phyloP scores from a whole-genome alignment of 2,329 filamentous ascomycete species.

The Zasmidium citrigriseum region DNA sequence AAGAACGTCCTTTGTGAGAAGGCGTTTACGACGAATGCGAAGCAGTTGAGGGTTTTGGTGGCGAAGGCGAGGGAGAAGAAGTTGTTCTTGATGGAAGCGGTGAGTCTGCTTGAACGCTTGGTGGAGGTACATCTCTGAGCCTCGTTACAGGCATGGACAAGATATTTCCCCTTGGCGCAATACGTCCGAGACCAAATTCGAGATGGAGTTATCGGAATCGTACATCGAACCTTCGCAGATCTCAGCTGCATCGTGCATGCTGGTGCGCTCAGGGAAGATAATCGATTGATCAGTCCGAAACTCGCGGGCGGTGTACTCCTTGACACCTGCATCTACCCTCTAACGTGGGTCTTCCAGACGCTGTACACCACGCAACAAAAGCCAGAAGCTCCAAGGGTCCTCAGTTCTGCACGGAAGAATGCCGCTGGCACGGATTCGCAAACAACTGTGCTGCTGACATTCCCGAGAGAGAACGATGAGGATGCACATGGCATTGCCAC shows the following conservation, averaged over 20 bases:
- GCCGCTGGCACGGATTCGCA: constrained; percentile 74
- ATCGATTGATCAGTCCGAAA: constrained; percentile 81
- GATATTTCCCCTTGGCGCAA: constrained; percentile 82
- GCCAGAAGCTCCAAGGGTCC: constrained; percentile 68
- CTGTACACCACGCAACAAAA: constrained; percentile 74
- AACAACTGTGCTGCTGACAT: constrained; percentile 75
- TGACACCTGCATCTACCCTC: constrained; percentile 82
- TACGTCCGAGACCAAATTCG: constrained; percentile 68
- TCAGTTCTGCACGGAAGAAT: constrained; percentile 71
- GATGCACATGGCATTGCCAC: constrained; percentile 67
- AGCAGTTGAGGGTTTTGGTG: constrained; percentile 71
- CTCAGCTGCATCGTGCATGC: constrained; percentile 61
- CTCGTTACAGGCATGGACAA: constrained; percentile 67
- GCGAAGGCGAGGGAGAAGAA: constrained; percentile 72
- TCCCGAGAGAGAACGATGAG: constrained; percentile 60
- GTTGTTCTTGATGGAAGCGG: constrained; percentile 70
- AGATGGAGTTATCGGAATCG: constrained; percentile 55
- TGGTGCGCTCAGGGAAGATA: constrained; percentile 58
- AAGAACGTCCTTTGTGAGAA: constrained; percentile 93
- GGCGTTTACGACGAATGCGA: constrained; percentile 80
- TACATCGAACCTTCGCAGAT: constrained; percentile 60
- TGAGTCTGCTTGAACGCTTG: constrained; percentile 14
- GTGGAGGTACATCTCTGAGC: not conserved
- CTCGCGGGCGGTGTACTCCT: constrained; percentile 81
- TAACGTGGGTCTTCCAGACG: constrained; percentile 90